Conservation (phyloP, 208 protist species). For the Jaenimonas drosophilae region DNA sequence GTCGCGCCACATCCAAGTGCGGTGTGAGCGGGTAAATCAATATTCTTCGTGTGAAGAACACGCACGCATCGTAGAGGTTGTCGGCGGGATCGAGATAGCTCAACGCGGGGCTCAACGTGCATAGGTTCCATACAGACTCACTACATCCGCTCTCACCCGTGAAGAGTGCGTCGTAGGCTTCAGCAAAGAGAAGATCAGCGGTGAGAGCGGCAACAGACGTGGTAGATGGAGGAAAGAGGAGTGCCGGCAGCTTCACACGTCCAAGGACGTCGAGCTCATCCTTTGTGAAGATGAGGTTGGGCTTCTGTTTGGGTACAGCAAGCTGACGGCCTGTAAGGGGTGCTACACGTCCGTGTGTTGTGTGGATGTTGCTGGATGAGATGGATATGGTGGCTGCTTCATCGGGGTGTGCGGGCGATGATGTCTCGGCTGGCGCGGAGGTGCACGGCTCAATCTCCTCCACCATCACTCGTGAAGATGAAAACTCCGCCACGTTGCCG, state of each 20-base stretch:
- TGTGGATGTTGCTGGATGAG: background rate
- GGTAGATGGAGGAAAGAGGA: constrained; percentile 45
- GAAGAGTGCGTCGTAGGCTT: constrained; percentile 85
- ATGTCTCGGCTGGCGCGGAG: background rate
- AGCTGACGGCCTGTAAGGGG: constrained; percentile 7
- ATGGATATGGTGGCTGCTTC: background rate
- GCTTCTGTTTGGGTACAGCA: constrained; percentile 36
- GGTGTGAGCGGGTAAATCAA: constrained; percentile 83
- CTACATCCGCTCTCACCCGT: constrained; percentile 77
- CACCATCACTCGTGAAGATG: constrained; percentile 34
- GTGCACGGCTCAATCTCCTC: constrained; percentile 19
- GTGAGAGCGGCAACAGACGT: constrained; percentile 50
- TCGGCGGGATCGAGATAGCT: constrained; percentile 73
- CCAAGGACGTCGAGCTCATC: constrained; percentile 49
- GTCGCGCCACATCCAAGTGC: constrained; percentile 65
- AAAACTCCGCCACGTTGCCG: constrained; percentile 76
- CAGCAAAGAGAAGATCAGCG: constrained; percentile 71
- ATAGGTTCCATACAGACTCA: constrained; percentile 87
- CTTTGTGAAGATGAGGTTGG: constrained; percentile 23
- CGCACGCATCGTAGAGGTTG: constrained; percentile 67
- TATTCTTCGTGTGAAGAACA: constrained; percentile 62
- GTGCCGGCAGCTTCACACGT: constrained; percentile 23
- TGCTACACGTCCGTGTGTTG: background rate
- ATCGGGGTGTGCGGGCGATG: background rate
- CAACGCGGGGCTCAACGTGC: constrained; percentile 68